Conservation (phyloP, 768 basidiomycete genomes). For the Boletus speciosus region DNA sequence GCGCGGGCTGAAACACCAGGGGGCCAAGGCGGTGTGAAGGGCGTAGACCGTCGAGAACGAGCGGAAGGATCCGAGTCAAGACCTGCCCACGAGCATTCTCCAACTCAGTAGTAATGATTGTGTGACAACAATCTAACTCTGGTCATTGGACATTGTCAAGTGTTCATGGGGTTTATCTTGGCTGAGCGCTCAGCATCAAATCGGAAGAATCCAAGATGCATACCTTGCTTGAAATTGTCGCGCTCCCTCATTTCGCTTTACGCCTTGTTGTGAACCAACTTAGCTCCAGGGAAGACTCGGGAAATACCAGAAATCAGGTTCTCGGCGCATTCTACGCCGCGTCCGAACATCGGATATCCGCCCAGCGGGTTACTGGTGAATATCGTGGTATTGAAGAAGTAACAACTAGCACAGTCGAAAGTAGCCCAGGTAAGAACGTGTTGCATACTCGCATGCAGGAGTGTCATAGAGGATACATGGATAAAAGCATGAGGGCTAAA, state of each 20-base stretch:
- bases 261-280: background rate
- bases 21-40: too few species aligned
- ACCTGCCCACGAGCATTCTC: too few species aligned
- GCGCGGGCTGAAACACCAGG: too few species aligned
- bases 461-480: conserved; percentile 17
- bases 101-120: too few species aligned
- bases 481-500: conserved; percentile 12
- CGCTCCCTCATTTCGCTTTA: background rate
- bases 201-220: background rate
- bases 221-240: background rate
- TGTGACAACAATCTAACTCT: background rate
- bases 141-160: background rate
- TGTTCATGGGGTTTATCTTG: background rate
- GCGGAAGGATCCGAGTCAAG: too few species aligned
- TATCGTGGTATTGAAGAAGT: background rate
- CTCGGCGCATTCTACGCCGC: too few species aligned
- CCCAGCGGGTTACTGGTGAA: background rate
- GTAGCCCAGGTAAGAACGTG: conserved; percentile 4
- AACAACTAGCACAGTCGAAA: background rate
- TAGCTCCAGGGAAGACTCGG: conserved; percentile 11
- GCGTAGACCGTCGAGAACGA: too few species aligned
- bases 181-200: background rate
- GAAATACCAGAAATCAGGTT: conserved; percentile 5
- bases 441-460: conserved; percentile 5
- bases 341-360: background rate